Base-by-base conservation (phyloP, 345 rosid species). In the Moricandia arvensis region DNA sequence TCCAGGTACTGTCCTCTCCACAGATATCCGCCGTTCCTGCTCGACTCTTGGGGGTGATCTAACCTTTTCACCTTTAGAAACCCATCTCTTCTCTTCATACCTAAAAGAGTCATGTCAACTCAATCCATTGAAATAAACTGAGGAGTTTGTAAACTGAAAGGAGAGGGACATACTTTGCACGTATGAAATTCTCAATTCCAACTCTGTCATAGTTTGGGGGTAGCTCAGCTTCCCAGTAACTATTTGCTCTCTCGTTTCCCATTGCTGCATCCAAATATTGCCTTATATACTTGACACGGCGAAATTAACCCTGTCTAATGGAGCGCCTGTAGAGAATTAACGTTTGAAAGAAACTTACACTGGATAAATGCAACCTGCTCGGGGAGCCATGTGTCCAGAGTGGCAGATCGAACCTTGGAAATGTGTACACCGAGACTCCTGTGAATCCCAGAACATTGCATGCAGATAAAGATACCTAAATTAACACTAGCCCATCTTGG, bases 351-450 rank as follows among this genome's bases (percentile, higher is more conserved):
- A 73, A 47, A 45, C 97, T 82, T 81, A 90, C 99, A 84, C 58
- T 92, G 97, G 65, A 90, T 86, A 75, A 86, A 90, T 59, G 95
- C 86, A 82, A 95, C 97, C 84, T 95, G 99, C 84, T 92, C 99
- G 1, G 99, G 97, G 30, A 95, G 97, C 99, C 99, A 95, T 78
- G 97, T 95, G 82, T 95, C 24, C 24, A 21, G 24, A 21, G 24
- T 21, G 24, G 24, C 24, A 21, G 24, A 21, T 21, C 24, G 24
- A 11, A 73, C 51, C 98, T 95, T 95, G 10, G 99, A 92, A 80
- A 95, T 92, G 80, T 95, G 99, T 34, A 95, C 99, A 67, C 99
- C 99, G 41, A 95, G 99, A 86, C 97, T 92, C 82, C 99, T 85
- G 84, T 95, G 98, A 43, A 88, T 85, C 72, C 99, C 99, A 33